Evolutionary conservation across 1,284 basidiomycete genomes (phyloP), one percentile per base, ranked within the genome.

Genomic region (Omphalotus olearius): DNA sequence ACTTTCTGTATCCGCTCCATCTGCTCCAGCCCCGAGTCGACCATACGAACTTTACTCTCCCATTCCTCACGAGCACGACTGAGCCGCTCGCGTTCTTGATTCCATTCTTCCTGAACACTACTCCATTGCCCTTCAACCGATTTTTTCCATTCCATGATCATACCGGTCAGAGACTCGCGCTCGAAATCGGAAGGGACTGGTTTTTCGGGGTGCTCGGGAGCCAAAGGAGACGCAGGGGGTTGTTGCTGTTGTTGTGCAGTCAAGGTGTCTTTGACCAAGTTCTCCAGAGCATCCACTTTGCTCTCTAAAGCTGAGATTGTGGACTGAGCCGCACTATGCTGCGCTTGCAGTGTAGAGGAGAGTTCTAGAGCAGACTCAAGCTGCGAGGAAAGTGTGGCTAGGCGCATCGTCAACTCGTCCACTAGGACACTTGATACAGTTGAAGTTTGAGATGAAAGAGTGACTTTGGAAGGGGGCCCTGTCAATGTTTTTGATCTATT

Each of bases 281-380:
- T 74, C 63, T 90, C 86, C 18, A 90, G 65, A 0, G 72, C 60
- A 6, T 66, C 65, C 4, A 90, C 82, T 60, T 88, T 88, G 26
- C 77, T 73, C 62, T 96, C 90, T 17, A 98, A 73, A 0, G 74
- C 70, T 17, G 77, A 78, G 60, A 98, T 94, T 0, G 89, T 91
- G 28, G 76, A 74, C 61, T 91, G 88, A 1, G 93, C 91, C 20
- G 82, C 78, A 1, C 78, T 69, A 58, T 97, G 93, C 64, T 96
- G 91, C 0, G 76, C 76, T 63, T 93, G 88, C 5, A 97, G 73
- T 0, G 78, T 76, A 6, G 79, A 77, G 14, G 89, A 91, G 52
- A 93, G 70, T 48, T 85, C 79, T 23, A 94, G 73, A 0, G 93
- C 88, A 14, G 83, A 80, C 53, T 88, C 83, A 43, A 98, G 83